Conservation (phyloP, 148 eudicot species). For the Nepenthes gracilis region DNA sequence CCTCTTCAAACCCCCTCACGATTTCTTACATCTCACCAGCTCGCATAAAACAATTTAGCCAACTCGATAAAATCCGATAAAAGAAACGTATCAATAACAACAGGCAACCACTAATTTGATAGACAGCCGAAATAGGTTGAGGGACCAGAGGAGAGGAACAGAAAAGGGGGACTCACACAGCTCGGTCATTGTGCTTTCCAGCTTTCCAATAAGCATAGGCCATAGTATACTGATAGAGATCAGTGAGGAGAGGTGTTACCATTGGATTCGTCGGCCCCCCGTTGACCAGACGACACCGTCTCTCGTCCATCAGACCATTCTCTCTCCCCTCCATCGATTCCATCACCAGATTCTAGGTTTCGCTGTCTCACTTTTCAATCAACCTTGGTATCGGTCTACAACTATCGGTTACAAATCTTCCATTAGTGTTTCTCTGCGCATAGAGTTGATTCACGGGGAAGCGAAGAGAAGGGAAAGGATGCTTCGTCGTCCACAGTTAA, state of each 20-base stretch:
- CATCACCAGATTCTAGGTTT: slow-evolving; percentile 33
- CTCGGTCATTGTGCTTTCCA: slow-evolving; percentile 68
- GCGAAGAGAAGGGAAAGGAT: too few species aligned
- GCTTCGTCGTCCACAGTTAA: too few species aligned
- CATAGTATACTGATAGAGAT: slow-evolving; percentile 91
- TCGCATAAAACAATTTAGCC: too few species aligned
- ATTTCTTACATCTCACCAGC: too few species aligned
- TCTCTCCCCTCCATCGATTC: slow-evolving; percentile 18
- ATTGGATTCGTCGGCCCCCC: slow-evolving; percentile 73
- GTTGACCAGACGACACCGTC: neutral
- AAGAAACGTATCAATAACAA: neutral
- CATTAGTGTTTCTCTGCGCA: too few species aligned
- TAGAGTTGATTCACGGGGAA: too few species aligned
- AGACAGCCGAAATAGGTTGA: neutral
- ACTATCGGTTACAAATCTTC: too few species aligned
- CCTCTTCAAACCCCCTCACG: too few species aligned
- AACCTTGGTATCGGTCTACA: too few species aligned
- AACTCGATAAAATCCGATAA: too few species aligned
- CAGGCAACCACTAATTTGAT: neutral
- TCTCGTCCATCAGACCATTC: slow-evolving; percentile 25
- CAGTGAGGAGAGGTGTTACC: slow-evolving; percentile 87
- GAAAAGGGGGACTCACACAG: slow-evolving; percentile 48
- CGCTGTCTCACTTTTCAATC: too few species aligned
- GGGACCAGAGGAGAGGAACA: neutral
- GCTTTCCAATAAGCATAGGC: slow-evolving; percentile 99